Percentiles rank a stretch among this genome's conserved stretches.
Evolutionary conservation across 352 stramenopile species (phyloP).

Genomic region (Phytophthora litchii): DNA sequence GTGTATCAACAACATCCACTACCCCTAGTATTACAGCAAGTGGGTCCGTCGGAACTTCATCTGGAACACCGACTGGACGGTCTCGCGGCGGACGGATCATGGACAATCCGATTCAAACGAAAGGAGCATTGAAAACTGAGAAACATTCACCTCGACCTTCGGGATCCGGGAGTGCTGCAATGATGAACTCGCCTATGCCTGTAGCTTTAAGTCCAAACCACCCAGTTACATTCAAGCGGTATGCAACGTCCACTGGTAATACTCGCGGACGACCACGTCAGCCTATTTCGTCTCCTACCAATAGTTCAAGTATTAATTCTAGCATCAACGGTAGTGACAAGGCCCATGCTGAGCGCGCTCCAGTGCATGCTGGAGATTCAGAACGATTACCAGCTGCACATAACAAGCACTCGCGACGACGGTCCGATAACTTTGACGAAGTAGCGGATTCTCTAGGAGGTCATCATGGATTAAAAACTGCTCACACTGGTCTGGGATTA

Average conservation of each 20-base stretch:
- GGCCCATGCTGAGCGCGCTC: slow-evolving; percentile 47
- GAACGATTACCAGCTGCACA: slow-evolving; percentile 55
- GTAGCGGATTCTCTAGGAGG: slow-evolving; percentile 24
- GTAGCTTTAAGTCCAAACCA: slow-evolving; percentile 36
- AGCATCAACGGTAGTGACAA: slow-evolving; percentile 49
- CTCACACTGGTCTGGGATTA: slow-evolving; percentile 27
- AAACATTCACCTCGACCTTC: slow-evolving; percentile 49
- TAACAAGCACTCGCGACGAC: slow-evolving; percentile 50
- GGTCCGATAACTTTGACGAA: slow-evolving; percentile 54
- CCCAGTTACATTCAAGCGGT: slow-evolving; percentile 56
- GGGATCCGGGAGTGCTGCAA: slow-evolving; percentile 24
- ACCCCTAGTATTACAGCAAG: slow-evolving; percentile 3
- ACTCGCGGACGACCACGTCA: slow-evolving; percentile 44
- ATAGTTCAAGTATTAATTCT: slow-evolving; percentile 14
- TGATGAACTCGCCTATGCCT: slow-evolving; percentile 32
- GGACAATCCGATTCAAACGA: slow-evolving; percentile 52
- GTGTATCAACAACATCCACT: slow-evolving; percentile 7
- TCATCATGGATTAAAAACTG: slow-evolving; percentile 27
- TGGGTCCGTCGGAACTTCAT: slow-evolving; percentile 12
- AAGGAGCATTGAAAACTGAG: slow-evolving; percentile 46
- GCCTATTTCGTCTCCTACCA: slow-evolving; percentile 20
- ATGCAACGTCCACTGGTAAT: slow-evolving; percentile 50
- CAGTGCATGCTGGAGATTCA: slow-evolving; percentile 47
- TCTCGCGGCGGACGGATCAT: slow-evolving; percentile 49
- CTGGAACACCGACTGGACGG: slow-evolving; percentile 42